Conservation (phyloP, 2,329 filamentous ascomycete genomes). For the Colletotrichum sp. region DNA sequence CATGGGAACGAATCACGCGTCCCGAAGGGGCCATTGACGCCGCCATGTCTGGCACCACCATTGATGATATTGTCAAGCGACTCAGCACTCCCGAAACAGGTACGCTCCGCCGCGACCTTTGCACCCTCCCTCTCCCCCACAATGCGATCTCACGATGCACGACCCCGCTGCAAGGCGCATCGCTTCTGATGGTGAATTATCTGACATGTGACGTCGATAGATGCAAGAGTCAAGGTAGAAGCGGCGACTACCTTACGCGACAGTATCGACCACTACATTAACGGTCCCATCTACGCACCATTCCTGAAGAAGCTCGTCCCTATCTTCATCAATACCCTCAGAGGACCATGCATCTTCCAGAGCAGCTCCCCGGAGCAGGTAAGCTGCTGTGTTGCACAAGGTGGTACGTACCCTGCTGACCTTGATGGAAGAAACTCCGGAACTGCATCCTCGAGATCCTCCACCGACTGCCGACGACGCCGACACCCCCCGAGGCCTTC, state of each 20-base stretch:
- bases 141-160: not conserved
- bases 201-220: slow-evolving; percentile 49
- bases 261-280: slow-evolving; percentile 86
- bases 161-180: slow-evolving; percentile 6
- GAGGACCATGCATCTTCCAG: slow-evolving; percentile 87
- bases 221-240: slow-evolving; percentile 81
- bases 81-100: slow-evolving; percentile 61
- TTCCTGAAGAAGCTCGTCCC: slow-evolving; percentile 92
- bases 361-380: slow-evolving; percentile 91
- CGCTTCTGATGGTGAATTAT: not conserved
- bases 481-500: slow-evolving; percentile 77
- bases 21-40: slow-evolving; percentile 49
- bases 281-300: slow-evolving; percentile 74
- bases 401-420: slow-evolving; percentile 23
- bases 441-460: slow-evolving; percentile 95
- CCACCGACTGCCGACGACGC: slow-evolving; percentile 78
- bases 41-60: slow-evolving; percentile 64
- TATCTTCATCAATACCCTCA: slow-evolving; percentile 84
- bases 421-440: slow-evolving; percentile 72
- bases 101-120: slow-evolving; percentile 35
- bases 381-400: slow-evolving; percentile 30
- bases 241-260: slow-evolving; percentile 88
- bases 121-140: not conserved
- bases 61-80: slow-evolving; percentile 69
- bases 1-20: slow-evolving; percentile 40